phyloP scores from a whole-genome alignment of 202 grass and related monocot species.

The Saccharum hybrid region DNA sequence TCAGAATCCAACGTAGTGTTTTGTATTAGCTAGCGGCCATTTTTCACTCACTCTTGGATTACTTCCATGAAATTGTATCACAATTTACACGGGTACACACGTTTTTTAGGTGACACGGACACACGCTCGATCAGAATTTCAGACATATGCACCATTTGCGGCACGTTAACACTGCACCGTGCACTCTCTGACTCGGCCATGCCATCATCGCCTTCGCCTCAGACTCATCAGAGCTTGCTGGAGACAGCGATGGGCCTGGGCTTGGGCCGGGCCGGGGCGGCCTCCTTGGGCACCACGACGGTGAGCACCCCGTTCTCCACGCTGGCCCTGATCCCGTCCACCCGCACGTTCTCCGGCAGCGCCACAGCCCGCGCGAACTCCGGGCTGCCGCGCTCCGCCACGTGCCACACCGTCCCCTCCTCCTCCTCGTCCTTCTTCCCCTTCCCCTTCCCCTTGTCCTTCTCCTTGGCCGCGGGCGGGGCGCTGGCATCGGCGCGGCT shows the following conservation, averaged over 20 bases:
- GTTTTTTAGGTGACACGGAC: background rate
- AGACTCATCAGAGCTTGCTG: constrained; percentile 74
- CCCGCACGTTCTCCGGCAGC: constrained; percentile 61
- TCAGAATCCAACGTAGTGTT: background rate
- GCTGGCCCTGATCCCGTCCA: constrained; percentile 68
- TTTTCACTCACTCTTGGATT: background rate
- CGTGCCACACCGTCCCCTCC: constrained; percentile 68
- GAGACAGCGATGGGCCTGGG: constrained; percentile 66
- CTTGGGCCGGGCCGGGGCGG: constrained; percentile 51
- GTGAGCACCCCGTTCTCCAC: constrained; percentile 84
- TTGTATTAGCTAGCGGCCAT: background rate
- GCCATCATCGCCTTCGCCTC: too few species aligned
- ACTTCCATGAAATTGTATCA: background rate
- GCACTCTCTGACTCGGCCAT: too few species aligned
- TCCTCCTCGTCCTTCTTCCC: too few species aligned
- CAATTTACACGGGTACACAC: background rate
- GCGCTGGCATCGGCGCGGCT: too few species aligned
- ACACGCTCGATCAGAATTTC: background rate
- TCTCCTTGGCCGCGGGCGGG: constrained; percentile 5
- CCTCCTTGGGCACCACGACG: constrained; percentile 76
- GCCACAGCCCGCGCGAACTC: constrained; percentile 65
- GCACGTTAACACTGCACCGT: too few species aligned
- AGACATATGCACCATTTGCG: too few species aligned
- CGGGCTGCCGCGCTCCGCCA: constrained; percentile 68
- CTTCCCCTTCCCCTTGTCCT: too few species aligned